A percentile compares a stretch with the other conserved stretches of the same genome.
phyloP scores from a whole-genome alignment of 768 basidiomycete species.

The Rhodotorula graminis region DNA sequence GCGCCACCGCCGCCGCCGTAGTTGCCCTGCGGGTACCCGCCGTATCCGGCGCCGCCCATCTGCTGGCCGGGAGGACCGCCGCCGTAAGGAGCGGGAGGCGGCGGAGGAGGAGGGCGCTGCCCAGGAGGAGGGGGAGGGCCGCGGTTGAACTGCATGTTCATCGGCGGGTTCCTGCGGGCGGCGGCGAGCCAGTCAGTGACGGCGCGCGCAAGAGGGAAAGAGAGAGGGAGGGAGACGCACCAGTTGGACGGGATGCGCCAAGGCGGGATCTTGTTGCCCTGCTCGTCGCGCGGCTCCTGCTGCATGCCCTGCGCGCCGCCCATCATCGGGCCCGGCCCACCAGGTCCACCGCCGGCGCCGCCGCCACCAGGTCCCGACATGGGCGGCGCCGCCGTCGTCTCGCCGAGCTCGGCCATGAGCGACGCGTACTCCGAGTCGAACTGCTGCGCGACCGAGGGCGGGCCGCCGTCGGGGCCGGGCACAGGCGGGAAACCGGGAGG shows the following conservation, averaged over 20 bases:
- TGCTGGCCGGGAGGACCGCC: background rate
- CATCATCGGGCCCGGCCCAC: too few species aligned
- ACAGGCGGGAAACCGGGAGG: conserved; percentile 27
- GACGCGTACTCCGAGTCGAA: conserved; percentile 98
- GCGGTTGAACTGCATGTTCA: background rate
- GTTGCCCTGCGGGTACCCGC: conserved; percentile 9
- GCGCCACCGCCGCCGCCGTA: conserved; percentile 6
- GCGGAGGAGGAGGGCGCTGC: background rate
- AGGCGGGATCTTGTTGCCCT: conserved; percentile 45
- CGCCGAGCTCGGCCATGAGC: conserved; percentile 96
- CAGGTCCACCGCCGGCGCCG: too few species aligned
- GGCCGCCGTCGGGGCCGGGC: conserved; percentile 47
- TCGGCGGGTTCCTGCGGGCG: background rate
- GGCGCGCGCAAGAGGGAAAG: too few species aligned
- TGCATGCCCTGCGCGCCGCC: background rate
- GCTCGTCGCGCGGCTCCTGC: conserved; percentile 32
- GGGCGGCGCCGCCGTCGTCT: conserved; percentile 46
- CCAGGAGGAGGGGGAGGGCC: background rate
- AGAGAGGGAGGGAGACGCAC: conserved; percentile 11
- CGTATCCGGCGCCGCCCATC: conserved; percentile 5
- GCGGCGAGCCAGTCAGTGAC: background rate
- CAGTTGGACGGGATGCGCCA: conserved; percentile 49
- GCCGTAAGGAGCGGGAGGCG: background rate
- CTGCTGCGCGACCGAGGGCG: conserved; percentile 59
- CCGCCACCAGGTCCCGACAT: conserved; percentile 3